Base-by-base conservation (phyloP, 1,139 yeast species). In the Wickerhamiella infanticola region DNA sequence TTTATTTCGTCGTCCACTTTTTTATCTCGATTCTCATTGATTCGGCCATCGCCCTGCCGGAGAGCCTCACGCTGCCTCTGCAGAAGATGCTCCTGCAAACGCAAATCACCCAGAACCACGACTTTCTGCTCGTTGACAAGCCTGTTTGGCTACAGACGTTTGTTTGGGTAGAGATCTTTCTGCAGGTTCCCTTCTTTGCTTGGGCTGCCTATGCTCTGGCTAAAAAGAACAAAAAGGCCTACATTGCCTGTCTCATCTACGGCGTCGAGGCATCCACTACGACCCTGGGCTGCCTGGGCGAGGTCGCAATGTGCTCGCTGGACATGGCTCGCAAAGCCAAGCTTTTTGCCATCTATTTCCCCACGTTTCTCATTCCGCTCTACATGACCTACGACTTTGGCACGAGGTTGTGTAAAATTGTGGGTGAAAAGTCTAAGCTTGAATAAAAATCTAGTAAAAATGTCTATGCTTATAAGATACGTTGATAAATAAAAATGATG, bases 111-210 rank as follows among this genome's bases (percentile, higher is more conserved):
- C 55, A 64, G 36, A 83, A 86, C 63, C 73, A 79, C 48, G 97
- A 88, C 61, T 75, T 82, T 51, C 65, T 88, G 35, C 68, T 84
- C 11, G 59, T 62, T 3, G 62, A 70, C 11, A 76, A 82, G 5
- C 78, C 81, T 1, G 53, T 59, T 2, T 86, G 95, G 95, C 70
- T 88, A 48, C 65, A 71, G 51, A 64, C 73, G 37, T 85, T 81
- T 61, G 93, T 86, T 1, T 63, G 72, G 55, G 59, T 84, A 44
- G 97, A 88, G 61, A 54, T 86, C 44, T 47, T 77, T 3, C 72
- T 81, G 56, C 97, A 88, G 63, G 62, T 81, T 45, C 97, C 97
- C 0, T 67, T 81, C 31, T 88, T 88, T 61, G 58, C 80, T 44
- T 58, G 66, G 46, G 80, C 67, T 1, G 60, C 63, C 8, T 7